phyloP scores from a whole-genome alignment of 805 yeast species.

The Ogataea nitratoaversa region DNA sequence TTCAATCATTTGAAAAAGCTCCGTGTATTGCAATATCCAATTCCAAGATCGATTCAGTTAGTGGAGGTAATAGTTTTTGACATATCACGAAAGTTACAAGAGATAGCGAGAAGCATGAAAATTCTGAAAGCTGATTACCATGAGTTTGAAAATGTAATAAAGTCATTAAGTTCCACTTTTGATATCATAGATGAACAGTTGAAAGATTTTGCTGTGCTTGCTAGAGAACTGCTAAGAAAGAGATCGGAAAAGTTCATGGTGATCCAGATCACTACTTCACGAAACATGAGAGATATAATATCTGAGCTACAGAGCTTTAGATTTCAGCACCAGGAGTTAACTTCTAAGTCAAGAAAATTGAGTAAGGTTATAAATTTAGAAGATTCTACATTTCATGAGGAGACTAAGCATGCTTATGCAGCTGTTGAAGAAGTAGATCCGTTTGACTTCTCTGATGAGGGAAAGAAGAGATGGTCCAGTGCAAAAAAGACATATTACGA shows the following conservation, averaged over 20 bases:
- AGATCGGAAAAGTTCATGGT: slow-evolving; percentile 67
- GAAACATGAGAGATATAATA: slow-evolving; percentile 38
- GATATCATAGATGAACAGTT: slow-evolving; percentile 55
- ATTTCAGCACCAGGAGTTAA: slow-evolving; percentile 47
- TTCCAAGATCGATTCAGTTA: slow-evolving; percentile 57
- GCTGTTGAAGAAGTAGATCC: slow-evolving; percentile 35
- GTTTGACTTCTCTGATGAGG: slow-evolving; percentile 34
- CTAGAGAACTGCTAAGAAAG: slow-evolving; percentile 73
- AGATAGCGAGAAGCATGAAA: slow-evolving; percentile 33
- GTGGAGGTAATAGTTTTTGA: slow-evolving; percentile 63
- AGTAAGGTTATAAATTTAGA: slow-evolving; percentile 2
- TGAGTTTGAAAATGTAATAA: slow-evolving; percentile 35
- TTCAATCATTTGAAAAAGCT: slow-evolving; percentile 65
- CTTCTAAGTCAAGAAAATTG: slow-evolving; percentile 13
- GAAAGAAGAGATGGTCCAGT: slow-evolving; percentile 36
- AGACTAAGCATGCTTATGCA: slow-evolving; percentile 39
- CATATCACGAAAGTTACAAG: slow-evolving; percentile 40
- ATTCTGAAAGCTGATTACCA: slow-evolving; percentile 41
- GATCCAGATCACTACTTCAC: slow-evolving; percentile 51
- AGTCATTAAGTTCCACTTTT: slow-evolving; percentile 33
- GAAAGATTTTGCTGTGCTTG: slow-evolving; percentile 58
- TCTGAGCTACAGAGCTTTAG: slow-evolving; percentile 44
- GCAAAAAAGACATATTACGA: slow-evolving; percentile 40
- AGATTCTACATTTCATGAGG: slow-evolving; percentile 23
- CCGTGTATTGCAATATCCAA: slow-evolving; percentile 57